These are phyloP conservation scores for Yamadazyma atlantica DNA, from an alignment of 1,139 yeast genomes.

Conservation along the genomic window DNA sequence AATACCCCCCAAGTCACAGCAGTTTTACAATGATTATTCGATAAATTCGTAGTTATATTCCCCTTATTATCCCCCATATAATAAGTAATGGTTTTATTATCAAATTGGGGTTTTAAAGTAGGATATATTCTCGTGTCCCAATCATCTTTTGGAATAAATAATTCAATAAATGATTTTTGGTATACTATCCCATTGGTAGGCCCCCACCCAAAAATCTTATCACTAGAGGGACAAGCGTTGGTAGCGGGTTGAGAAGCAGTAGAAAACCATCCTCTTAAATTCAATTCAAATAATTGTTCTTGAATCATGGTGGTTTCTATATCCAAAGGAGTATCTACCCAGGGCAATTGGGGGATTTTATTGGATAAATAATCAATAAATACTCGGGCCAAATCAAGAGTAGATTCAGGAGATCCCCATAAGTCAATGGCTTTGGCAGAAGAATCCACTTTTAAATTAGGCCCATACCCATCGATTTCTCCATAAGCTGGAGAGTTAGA, in stretches of 20 bases:
- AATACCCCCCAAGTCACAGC: slow-evolving; percentile 98
- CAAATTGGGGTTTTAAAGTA: slow-evolving; percentile 45
- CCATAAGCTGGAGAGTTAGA: slow-evolving; percentile 97
- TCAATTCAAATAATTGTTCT: slow-evolving; percentile 80
- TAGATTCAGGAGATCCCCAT: slow-evolving; percentile 82
- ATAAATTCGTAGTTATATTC: slow-evolving; percentile 60
- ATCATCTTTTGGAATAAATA: slow-evolving; percentile 75
- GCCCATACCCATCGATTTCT: slow-evolving; percentile 97
- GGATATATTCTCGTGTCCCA: slow-evolving; percentile 63
- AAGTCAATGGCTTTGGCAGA: slow-evolving; percentile 65
- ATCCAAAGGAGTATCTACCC: slow-evolving; percentile 84
- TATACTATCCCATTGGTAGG: slow-evolving; percentile 86
- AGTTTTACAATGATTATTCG: slow-evolving; percentile 41
- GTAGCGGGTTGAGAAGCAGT: slow-evolving; percentile 96
- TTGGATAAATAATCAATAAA: slow-evolving; percentile 77
- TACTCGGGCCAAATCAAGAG: slow-evolving; percentile 62
- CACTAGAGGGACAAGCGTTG: slow-evolving; percentile 72
- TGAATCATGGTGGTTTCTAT: slow-evolving; percentile 92
- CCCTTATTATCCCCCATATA: slow-evolving; percentile 67
- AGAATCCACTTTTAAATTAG: slow-evolving; percentile 71
- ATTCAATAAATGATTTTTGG: slow-evolving; percentile 89
- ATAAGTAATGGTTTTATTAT: slow-evolving; percentile 54
- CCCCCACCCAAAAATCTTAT: slow-evolving; percentile 96
- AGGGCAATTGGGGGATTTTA: slow-evolving; percentile 77
- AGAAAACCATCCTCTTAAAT: slow-evolving; percentile 76